These are phyloP conservation scores for Saposhnikovia divaricata DNA, from an alignment of 129 eudicot species.

Conservation along the genomic window DNA sequence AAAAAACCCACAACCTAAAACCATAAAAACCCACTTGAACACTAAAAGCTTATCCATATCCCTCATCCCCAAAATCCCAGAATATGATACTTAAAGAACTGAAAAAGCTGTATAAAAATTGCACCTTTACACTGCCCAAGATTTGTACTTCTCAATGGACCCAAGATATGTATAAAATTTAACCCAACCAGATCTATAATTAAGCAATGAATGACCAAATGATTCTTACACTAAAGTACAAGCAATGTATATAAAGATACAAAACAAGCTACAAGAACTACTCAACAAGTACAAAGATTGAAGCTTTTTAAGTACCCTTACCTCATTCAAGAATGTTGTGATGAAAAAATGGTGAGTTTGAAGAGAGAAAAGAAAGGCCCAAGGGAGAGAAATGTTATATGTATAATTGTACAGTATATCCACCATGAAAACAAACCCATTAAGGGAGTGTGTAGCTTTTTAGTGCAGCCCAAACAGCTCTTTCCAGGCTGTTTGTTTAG, in stretches of 20 bases:
- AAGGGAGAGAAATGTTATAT: slow-evolving; percentile 5
- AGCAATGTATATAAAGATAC: background rate
- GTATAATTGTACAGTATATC: background rate
- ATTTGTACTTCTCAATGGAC: background rate
- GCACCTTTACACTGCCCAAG: background rate
- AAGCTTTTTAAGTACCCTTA: slow-evolving; percentile 16
- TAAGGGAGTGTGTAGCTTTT: slow-evolving; percentile 28
- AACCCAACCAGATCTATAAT: slow-evolving; percentile 22
- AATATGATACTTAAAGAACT: slow-evolving; percentile 2
- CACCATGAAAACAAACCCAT: slow-evolving; percentile 21
- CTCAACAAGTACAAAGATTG: slow-evolving; percentile 5
- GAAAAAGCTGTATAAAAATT: slow-evolving; percentile 13
- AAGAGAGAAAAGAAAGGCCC: slow-evolving; percentile 8
- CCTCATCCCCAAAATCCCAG: background rate
- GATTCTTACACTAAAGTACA: background rate
- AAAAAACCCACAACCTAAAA: slow-evolving; percentile 30
- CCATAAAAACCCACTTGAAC: slow-evolving; percentile 28
- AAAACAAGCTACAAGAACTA: background rate
- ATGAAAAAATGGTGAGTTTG: background rate
- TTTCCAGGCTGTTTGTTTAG: slow-evolving; percentile 93
- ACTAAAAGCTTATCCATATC: slow-evolving; percentile 18
- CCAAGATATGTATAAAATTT: slow-evolving; percentile 1
- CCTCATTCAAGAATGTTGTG: slow-evolving; percentile 20
- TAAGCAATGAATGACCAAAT: slow-evolving; percentile 6
- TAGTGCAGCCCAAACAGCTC: slow-evolving; percentile 49